A percentile compares a stretch with the other conserved stretches of the same genome.
Evolutionary conservation across 805 yeast species (phyloP).

Genomic region (Phaffomyces opuntiae): DNA sequence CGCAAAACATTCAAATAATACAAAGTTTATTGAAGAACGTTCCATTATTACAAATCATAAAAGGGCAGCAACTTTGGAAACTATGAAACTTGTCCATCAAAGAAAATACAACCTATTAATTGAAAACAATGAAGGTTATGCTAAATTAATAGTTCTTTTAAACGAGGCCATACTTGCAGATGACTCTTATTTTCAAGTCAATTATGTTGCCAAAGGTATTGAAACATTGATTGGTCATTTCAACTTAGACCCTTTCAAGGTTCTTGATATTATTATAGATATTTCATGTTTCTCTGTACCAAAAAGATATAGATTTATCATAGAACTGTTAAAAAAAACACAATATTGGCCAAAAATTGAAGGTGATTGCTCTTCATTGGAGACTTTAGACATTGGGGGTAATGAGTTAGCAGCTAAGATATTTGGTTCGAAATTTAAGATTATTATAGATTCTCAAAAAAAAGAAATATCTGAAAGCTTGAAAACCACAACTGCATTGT

Average conservation of each 20-base stretch:
- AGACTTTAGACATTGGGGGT: slow-evolving; percentile 42
- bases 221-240: slow-evolving; percentile 66
- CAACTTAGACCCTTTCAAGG: slow-evolving; percentile 64
- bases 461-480: slow-evolving; percentile 36
- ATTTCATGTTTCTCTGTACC: slow-evolving; percentile 40
- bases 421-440: slow-evolving; percentile 39
- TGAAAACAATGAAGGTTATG: slow-evolving; percentile 75
- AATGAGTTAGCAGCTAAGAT: slow-evolving; percentile 47
- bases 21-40: slow-evolving; percentile 34
- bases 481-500: slow-evolving; percentile 40
- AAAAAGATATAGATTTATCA: slow-evolving; percentile 37
- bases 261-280: slow-evolving; percentile 56
- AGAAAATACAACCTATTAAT: slow-evolving; percentile 58
- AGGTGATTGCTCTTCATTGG: slow-evolving; percentile 28
- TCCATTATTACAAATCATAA: slow-evolving; percentile 5
- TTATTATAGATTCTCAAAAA: slow-evolving; percentile 23
- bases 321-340: slow-evolving; percentile 45
- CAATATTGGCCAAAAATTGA: slow-evolving; percentile 58
- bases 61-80: neutral
- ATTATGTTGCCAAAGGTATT: slow-evolving; percentile 39
- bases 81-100: slow-evolving; percentile 22
- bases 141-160: slow-evolving; percentile 51
- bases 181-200: slow-evolving; percentile 35
- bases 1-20: slow-evolving; percentile 12
- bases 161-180: slow-evolving; percentile 33